Conservation (phyloP, 2,329 filamentous ascomycete genomes). For the Grosmannia clavigera region DNA sequence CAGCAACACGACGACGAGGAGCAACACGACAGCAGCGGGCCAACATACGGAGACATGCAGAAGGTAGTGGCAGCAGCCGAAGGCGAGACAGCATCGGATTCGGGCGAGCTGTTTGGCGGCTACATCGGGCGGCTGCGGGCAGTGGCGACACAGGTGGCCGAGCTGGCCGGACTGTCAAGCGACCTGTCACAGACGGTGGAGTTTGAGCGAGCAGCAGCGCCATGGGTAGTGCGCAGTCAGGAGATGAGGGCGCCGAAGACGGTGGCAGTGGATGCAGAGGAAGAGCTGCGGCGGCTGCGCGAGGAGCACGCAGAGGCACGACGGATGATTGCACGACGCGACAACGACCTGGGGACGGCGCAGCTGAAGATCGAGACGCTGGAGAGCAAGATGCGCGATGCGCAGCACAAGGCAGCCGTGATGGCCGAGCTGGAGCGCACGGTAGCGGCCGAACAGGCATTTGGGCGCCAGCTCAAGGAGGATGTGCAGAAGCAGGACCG, state of each 20-base stretch:
- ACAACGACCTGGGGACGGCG: conserved; percentile 74
- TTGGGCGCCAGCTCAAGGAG: conserved; percentile 42
- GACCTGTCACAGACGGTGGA: conserved; percentile 64
- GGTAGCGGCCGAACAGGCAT: conserved; percentile 39
- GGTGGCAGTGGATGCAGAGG: conserved; percentile 69
- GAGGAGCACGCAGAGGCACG: conserved; percentile 71
- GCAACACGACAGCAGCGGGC: conserved; percentile 32
- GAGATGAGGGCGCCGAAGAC: conserved; percentile 75
- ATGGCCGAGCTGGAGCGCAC: conserved; percentile 53
- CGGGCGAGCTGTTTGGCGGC: conserved; percentile 52
- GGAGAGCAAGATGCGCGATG: conserved; percentile 75
- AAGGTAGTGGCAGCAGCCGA: conserved; percentile 48
- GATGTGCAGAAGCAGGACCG: conserved; percentile 56
- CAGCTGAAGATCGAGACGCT: conserved; percentile 90
- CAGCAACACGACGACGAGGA: not conserved
- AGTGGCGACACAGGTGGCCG: conserved; percentile 51
- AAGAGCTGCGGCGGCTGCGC: conserved; percentile 68
- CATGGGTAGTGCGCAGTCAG: conserved; percentile 73
- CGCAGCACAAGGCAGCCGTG: conserved; percentile 60
- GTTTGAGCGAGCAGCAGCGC: conserved; percentile 63
- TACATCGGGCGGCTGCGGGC: conserved; percentile 55
- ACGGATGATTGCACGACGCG: conserved; percentile 56
- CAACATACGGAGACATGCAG: conserved; percentile 55
- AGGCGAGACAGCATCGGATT: conserved; percentile 33
- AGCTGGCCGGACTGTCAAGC: conserved; percentile 56